Evolutionary conservation across 2,329 filamentous ascomycete species (phyloP).

Genomic region (Daldinia sp.): DNA sequence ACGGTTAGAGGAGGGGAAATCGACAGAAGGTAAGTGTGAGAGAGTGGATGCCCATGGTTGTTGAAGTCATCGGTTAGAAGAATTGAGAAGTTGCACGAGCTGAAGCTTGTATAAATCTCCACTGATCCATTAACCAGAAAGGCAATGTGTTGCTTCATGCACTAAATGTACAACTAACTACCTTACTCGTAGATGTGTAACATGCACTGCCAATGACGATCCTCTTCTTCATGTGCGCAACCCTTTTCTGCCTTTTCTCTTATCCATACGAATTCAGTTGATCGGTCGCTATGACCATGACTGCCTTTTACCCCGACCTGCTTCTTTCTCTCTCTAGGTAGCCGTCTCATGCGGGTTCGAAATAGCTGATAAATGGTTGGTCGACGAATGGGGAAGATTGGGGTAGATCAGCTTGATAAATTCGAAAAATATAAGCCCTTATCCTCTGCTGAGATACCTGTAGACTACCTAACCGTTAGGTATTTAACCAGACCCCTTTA

Average conservation of each 20-base stretch:
- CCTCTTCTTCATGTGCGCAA: conserved; percentile 1
- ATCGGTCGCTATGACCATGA: conserved; percentile 23
- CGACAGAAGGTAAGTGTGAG: too few relatives aligned
- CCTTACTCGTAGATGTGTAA: not conserved
- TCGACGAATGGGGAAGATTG: conserved; percentile 32
- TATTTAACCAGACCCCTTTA: conserved; percentile 8
- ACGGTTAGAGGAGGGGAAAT: conserved; percentile 38
- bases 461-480: not conserved
- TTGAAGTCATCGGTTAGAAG: conserved; percentile 27
- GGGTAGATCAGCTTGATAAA: conserved; percentile 32
- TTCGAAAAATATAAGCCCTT: conserved; percentile 15
- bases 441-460: not conserved
- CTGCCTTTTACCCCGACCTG: conserved; percentile 28
- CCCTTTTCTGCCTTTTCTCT: conserved; percentile 17
- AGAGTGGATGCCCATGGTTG: conserved; percentile 36
- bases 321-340: conserved; percentile 22
- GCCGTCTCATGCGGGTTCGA: conserved; percentile 33
- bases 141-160: not conserved
- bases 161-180: not conserved
- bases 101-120: not conserved
- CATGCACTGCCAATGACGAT: not conserved
- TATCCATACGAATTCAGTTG: conserved; percentile 19
- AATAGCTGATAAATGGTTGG: conserved; percentile 37
- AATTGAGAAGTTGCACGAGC: conserved; percentile 6
- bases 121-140: not conserved